Conservation (phyloP, 108 stramenopile species). For the Fistulifera solaris region DNA sequence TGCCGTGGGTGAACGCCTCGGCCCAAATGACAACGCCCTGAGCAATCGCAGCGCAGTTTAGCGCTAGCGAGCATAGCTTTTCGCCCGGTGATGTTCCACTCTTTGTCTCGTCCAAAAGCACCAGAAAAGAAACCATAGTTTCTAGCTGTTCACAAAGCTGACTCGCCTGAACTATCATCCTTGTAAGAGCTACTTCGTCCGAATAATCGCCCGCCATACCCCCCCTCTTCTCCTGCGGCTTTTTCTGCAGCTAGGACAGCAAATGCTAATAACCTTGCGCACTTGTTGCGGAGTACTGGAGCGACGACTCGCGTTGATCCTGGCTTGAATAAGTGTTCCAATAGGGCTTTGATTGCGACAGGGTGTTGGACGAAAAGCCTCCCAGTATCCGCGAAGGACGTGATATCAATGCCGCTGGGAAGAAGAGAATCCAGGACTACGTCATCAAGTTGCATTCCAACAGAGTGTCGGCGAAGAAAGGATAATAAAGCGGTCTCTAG, state of each 20-base stretch:
- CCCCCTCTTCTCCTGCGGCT: constrained; percentile 9
- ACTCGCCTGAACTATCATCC: constrained; percentile 42
- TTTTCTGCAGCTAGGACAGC: constrained; percentile 54
- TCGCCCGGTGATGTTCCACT: constrained; percentile 40
- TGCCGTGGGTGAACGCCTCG: constrained; percentile 38
- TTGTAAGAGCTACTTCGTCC: constrained; percentile 45
- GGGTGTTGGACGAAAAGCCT: constrained; percentile 55
- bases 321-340: constrained; percentile 55
- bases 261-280: constrained; percentile 56
- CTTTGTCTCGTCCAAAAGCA: constrained; percentile 5
- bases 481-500: constrained; percentile 44
- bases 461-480: constrained; percentile 45
- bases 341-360: constrained; percentile 39
- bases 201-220: constrained; percentile 1
- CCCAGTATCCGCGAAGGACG: constrained; percentile 27
- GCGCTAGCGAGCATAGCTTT: constrained; percentile 52
- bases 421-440: constrained; percentile 45
- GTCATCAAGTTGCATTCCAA: constrained; percentile 53
- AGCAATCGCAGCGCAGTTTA: constrained; percentile 51
- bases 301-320: constrained; percentile 26
- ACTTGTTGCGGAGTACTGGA: constrained; percentile 43
- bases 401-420: constrained; percentile 20
- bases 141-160: constrained; percentile 73
- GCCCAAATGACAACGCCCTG: constrained; percentile 80
- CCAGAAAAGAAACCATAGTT: constrained; percentile 76